Base-by-base conservation (phyloP, 1,284 basidiomycete genomes). In the Sphagnurus paluster region DNA sequence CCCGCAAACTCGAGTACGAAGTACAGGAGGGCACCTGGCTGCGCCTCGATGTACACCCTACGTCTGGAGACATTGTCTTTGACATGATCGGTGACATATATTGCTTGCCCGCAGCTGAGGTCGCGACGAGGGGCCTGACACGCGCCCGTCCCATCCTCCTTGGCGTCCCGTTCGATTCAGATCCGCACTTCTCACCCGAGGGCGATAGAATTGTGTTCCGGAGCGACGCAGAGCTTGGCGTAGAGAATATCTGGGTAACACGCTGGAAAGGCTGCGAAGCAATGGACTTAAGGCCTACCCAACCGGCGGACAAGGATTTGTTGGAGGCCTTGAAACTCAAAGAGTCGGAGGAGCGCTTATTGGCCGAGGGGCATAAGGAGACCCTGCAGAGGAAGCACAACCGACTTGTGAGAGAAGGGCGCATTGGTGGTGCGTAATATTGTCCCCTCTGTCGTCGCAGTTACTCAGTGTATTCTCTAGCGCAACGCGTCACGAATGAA, bases 81-180 rank as follows among this genome's bases (percentile, higher is more conserved):
- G 85, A 87, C 58, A 84, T 88, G 74, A 65, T 83, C 4, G 85
- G 85, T 2, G 84, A 88, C 57, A 59, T 88, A 21, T 87, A 87
- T 59, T 88, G 85, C 54, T 69, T 88, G 35, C 75, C 82, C 3
- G 75, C 72, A 3, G 23, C 44, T 8, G 56, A 58, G 21, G 50
- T 56, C 16, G 51, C 48, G 1, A 52, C 59, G 19, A 39, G 46
- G 0, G 46, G 54, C 3, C 52, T 39, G 5, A 52, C 48, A 30
- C 5, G 59, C n/a, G 81, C 82, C 3, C 66, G 69, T 38, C 79
- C 80, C 9, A 64, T 85, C 24, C 59, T 82, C 7, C 60, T 71
- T 1, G 86, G 85, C 4, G 67, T 84, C 4, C 86, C 85, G 5
- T 73, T 81, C 53, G 85, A 88, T 50, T 72, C 81, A 0, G 83